Evolutionary conservation across 768 basidiomycete species (phyloP), one percentile per base, ranked within the genome.

Genomic region (Multifurca ochricompacta): DNA sequence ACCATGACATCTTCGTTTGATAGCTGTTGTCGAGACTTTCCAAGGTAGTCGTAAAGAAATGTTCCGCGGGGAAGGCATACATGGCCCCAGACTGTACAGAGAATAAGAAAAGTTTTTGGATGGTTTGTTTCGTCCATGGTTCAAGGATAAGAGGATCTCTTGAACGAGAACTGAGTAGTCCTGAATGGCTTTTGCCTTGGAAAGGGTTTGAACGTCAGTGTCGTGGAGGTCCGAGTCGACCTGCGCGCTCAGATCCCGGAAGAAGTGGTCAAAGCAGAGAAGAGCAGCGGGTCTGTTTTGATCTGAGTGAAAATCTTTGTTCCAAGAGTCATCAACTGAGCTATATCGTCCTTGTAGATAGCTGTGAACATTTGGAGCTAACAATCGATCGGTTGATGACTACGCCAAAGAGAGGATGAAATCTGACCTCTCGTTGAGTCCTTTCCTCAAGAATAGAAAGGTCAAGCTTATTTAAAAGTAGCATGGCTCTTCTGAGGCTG

Each of bases 181-280:
- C 16, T 44, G 42, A 14, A 59, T 35, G 18, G 44, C 31, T 19
- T 5, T 39, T 25, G 52, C 19, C 23, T 7, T 46, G 18, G 14
- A 3, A 14, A 48, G 42, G 19, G 46, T 36, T 18, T 60, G 31
- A 1, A 9, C 16, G 21, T 31, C 44, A 6, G 56, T 40, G 21
- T 32, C 28, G 10, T 19, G 7, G 11, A 41, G 11, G 10, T n/a
- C n/a, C n/a, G n/a, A n/a, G n/a, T 18, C 3, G 2, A 9, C 25
- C 11, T 49, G 30, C 25, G 2, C 21, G 23, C 34, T 23, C 36
- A 45, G 9, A n/a, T 30, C 19, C 14, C 18, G 25, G 35, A 60
- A 60, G 7, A 2, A 9, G 25, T 54, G 57, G 14, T 60, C 59
- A 6, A 54, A 11, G 25, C 58, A 60, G n/a, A 60, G 47, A 5